Conservation (phyloP, 495 filamentous ascomycete species). For the Choiromyces venosus region DNA sequence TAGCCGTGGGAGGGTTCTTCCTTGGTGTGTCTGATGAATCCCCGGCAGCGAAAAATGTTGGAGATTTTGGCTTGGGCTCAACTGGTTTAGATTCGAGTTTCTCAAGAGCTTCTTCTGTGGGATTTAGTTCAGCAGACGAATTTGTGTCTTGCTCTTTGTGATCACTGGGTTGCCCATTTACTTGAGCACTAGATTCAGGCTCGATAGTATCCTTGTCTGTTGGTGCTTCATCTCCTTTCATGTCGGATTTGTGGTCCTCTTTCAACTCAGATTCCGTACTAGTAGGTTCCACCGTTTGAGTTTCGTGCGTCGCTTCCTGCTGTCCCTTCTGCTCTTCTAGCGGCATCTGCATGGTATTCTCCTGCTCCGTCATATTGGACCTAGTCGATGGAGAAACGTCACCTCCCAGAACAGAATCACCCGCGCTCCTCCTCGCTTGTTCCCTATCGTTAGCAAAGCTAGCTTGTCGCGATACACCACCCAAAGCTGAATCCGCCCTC, state of each 20-base stretch:
- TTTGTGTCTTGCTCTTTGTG: background rate
- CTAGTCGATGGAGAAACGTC: constrained; percentile 29
- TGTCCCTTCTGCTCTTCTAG: constrained; percentile 22
- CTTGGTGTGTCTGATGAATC: constrained; percentile 27
- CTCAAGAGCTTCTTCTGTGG: background rate
- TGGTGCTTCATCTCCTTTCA: constrained; percentile 10
- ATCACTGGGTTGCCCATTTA: background rate
- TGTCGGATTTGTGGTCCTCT: background rate
- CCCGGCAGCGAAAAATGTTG: background rate
- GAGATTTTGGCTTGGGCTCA: background rate
- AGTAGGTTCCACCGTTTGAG: background rate
- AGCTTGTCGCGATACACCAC: constrained; percentile 25
- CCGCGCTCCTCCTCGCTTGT: constrained; percentile 23
- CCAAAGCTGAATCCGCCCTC: constrained; percentile 24
- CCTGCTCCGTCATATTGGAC: constrained; percentile 22
- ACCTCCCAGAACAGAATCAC: constrained; percentile 36
- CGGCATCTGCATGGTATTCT: constrained; percentile 6
- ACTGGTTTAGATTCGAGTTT: background rate
- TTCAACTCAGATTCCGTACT: background rate
- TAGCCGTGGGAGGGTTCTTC: constrained; percentile 20
- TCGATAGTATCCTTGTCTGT: background rate
- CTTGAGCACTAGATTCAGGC: background rate
- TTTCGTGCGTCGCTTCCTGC: constrained; percentile 3
- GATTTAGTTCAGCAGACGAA: background rate
- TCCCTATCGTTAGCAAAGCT: constrained; percentile 29